Evolutionary conservation across 441 rosid genomes (phyloP).

Genomic region (Aleurites moluccanus): DNA sequence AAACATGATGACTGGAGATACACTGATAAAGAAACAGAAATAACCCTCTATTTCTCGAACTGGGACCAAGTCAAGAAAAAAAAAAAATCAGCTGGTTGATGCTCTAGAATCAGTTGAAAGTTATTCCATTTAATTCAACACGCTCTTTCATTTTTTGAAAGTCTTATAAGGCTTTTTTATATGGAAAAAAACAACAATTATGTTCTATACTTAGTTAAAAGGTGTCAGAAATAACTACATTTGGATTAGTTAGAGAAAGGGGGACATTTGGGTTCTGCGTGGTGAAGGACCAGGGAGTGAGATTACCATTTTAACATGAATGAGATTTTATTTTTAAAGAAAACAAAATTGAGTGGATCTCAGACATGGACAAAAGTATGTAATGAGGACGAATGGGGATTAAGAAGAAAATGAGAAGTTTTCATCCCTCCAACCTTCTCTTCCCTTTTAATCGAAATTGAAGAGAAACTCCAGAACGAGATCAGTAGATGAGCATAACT

Average conservation of each 20-base stretch:
- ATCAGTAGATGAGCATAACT: conserved; percentile 13
- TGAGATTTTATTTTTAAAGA: conserved; percentile 13
- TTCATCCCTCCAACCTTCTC: not conserved
- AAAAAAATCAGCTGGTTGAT: conserved; percentile 12
- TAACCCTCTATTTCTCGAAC: conserved; percentile 17
- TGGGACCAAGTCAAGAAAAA: conserved; percentile 20
- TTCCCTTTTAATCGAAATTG: conserved; percentile 12
- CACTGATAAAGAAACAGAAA: conserved; percentile 18
- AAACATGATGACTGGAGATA: conserved; percentile 11
- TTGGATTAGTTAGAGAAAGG: conserved; percentile 22
- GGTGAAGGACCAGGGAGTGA: conserved; percentile 15
- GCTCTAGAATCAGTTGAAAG: conserved; percentile 16
- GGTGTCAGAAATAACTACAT: not conserved
- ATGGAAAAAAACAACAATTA: conserved; percentile 13
- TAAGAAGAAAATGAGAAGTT: conserved; percentile 15
- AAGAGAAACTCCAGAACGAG: conserved; percentile 15
- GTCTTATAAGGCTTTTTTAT: conserved; percentile 1
- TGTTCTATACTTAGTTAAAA: conserved; percentile 13
- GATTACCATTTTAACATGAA: conserved; percentile 12
- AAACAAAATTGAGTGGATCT: conserved; percentile 2
- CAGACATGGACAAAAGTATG: conserved; percentile 16
- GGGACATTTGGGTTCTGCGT: not conserved
- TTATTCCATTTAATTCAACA: conserved; percentile 22
- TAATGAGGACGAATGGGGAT: conserved; percentile 20
- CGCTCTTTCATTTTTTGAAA: conserved; percentile 11